phyloP scores from a whole-genome alignment of 371 early-diverging fungal species.

The Apophysomyces ossiformis region DNA sequence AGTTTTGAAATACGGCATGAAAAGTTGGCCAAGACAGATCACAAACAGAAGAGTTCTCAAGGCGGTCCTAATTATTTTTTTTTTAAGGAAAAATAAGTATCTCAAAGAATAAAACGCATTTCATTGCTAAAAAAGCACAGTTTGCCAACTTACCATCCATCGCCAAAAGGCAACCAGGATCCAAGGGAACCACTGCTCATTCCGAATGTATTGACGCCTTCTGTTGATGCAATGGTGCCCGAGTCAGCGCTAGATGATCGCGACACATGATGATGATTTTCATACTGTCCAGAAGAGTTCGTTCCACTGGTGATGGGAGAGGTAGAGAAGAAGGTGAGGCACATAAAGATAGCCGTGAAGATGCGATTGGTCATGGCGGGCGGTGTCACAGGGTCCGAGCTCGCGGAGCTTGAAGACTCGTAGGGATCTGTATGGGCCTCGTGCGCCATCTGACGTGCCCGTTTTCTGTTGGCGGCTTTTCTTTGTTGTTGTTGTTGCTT shows the following conservation, averaged over 20 bases:
- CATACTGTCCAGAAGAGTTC: slow-evolving; percentile 33
- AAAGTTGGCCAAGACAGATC: slow-evolving; percentile 33
- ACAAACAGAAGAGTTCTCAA: slow-evolving; percentile 37
- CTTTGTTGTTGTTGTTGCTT: slow-evolving; percentile 36
- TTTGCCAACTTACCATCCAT: slow-evolving; percentile 28
- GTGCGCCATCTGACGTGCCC: slow-evolving; percentile 14
- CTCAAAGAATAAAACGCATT: too few species aligned
- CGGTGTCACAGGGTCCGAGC: slow-evolving; percentile 34
- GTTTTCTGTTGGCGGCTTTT: slow-evolving; percentile 30
- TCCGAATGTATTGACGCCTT: background rate
- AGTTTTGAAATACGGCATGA: slow-evolving; percentile 33
- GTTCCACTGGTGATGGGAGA: slow-evolving; percentile 46
- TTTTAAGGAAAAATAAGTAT: too few species aligned
- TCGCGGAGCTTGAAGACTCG: slow-evolving; percentile 25
- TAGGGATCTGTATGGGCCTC: slow-evolving; percentile 15
- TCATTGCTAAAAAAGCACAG: too few species aligned
- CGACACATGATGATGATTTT: slow-evolving; percentile 45
- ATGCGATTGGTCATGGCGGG: slow-evolving; percentile 37
- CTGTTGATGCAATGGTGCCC: slow-evolving; percentile 6
- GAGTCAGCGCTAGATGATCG: slow-evolving; percentile 32
- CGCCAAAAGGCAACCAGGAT: slow-evolving; percentile 30
- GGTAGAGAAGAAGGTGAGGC: slow-evolving; percentile 41
- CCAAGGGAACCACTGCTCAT: slow-evolving; percentile 10
- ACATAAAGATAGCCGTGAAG: slow-evolving; percentile 52
- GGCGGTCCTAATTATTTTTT: slow-evolving; percentile 25